phyloP scores from a whole-genome alignment of 306 rosid genomes.

The Casuarina equisetifolia region DNA sequence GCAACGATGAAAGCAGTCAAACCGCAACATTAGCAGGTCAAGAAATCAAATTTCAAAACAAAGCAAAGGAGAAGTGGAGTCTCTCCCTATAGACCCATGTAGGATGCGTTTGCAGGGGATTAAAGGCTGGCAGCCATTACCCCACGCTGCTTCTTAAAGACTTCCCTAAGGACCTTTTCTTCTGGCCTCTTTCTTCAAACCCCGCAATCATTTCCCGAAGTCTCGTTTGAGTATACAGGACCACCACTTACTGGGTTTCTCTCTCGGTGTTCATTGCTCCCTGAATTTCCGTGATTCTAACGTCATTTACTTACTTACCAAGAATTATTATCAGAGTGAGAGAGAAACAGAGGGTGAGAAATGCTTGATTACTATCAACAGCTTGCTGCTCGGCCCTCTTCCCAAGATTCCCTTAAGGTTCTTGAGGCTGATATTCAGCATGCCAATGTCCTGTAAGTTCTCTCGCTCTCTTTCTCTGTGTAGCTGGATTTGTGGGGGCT shows the following conservation, averaged over 20 bases:
- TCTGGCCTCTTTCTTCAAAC: conserved; percentile 19
- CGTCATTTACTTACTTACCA: background rate
- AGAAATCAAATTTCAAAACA: background rate
- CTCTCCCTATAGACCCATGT: background rate
- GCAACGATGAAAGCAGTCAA: conserved; percentile 36
- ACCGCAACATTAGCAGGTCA: conserved; percentile 16
- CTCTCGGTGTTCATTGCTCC: conserved; percentile 1
- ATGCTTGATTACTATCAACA: conserved; percentile 56
- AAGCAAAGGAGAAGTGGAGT: background rate
- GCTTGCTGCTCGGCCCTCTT: conserved; percentile 55
- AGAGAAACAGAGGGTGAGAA: conserved; percentile 1
- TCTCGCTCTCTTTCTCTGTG: background rate
- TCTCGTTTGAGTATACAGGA: background rate
- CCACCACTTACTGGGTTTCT: conserved; percentile 25
- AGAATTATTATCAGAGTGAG: background rate
- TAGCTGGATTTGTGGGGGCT: background rate
- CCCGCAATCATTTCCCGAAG: conserved; percentile 15
- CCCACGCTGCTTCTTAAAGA: conserved; percentile 26
- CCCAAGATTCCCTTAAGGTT: conserved; percentile 60
- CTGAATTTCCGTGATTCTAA: background rate
- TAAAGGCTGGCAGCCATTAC: conserved; percentile 11
- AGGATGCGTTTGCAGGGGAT: conserved; percentile 12
- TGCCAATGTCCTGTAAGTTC: conserved; percentile 74
- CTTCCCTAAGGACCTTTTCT: conserved; percentile 28
- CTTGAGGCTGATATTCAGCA: conserved; percentile 76